Evolutionary conservation across 1,284 basidiomycete species (phyloP).

Genomic region (Porogramme epimiltina): DNA sequence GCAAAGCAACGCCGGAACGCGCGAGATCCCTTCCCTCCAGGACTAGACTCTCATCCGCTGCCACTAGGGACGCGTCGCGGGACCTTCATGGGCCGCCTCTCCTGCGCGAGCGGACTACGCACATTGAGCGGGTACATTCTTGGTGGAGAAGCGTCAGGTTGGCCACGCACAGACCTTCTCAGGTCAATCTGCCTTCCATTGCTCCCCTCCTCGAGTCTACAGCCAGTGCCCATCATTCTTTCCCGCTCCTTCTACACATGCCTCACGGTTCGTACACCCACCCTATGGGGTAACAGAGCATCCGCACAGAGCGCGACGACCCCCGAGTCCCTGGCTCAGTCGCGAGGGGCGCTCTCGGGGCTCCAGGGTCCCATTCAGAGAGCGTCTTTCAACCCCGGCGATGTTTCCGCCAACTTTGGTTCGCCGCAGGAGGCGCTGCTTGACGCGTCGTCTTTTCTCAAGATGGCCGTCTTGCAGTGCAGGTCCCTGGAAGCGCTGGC

Average conservation of each 20-base stretch:
- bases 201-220: constrained; percentile 29
- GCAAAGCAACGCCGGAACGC: constrained; percentile 50
- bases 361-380: constrained; percentile 22
- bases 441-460: constrained; percentile 28
- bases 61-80: constrained; percentile 54
- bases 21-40: constrained; percentile 32
- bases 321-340: constrained; percentile 41
- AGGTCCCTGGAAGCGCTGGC: constrained; percentile 48
- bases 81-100: constrained; percentile 21
- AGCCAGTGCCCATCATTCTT: constrained; percentile 8
- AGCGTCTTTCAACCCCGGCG: constrained; percentile 42
- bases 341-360: constrained; percentile 25
- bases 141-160: constrained; percentile 25
- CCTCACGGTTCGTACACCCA: constrained; percentile 4
- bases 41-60: constrained; percentile 23
- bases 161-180: constrained; percentile 41
- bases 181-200: constrained; percentile 35
- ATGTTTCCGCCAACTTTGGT: constrained; percentile 44
- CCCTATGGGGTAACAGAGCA: constrained; percentile 29
- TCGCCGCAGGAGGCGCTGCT: constrained; percentile 44
- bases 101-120: constrained; percentile 35
- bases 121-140: constrained; percentile 26
- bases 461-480: constrained; percentile 27
- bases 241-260: neutral
- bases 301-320: constrained; percentile 37